Conservation (phyloP, 176 grass and related monocot species). For the barley (Hordeum vulgare) region DNA sequence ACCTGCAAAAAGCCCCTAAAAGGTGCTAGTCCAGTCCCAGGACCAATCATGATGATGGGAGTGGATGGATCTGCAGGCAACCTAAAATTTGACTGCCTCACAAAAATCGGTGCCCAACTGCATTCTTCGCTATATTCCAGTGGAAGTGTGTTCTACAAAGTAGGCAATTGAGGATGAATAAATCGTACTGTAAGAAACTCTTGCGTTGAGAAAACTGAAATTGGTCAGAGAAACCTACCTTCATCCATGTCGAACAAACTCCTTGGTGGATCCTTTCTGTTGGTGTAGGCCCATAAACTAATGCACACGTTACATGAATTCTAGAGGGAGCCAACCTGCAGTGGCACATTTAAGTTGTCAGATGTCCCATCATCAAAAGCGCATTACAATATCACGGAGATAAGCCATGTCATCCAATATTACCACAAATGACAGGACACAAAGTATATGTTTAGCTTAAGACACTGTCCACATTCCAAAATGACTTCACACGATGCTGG, state of each 20-base stretch:
- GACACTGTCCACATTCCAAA: not conserved
- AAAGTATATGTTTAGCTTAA: not conserved
- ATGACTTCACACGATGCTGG: not conserved
- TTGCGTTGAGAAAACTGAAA: not conserved
- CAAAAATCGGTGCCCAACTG: conserved; percentile 95
- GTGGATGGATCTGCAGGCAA: conserved; percentile 60
- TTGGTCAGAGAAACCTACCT: conserved; percentile 35
- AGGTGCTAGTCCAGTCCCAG: conserved; percentile 85
- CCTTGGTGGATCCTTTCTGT: conserved; percentile 90
- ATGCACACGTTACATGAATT: conserved; percentile 88
- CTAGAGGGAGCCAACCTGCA: conserved; percentile 59
- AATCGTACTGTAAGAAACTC: conserved; percentile 23
- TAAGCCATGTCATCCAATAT: not conserved
- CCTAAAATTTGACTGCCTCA: conserved; percentile 92
- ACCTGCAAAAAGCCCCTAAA: conserved; percentile 99
- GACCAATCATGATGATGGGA: conserved; percentile 98
- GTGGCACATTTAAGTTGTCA: not conserved
- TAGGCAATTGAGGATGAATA: not conserved
- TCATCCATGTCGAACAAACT: conserved; percentile 97
- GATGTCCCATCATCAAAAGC: not conserved
- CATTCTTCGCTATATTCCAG: conserved; percentile 74
- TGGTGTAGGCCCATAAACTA: conserved; percentile 77
- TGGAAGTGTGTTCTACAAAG: conserved; percentile 67
- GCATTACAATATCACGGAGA: not conserved
- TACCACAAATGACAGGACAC: not conserved